Evolutionary conservation across 768 basidiomycete genomes (phyloP).

Genomic region (Lactarius pseudohatsudake): DNA sequence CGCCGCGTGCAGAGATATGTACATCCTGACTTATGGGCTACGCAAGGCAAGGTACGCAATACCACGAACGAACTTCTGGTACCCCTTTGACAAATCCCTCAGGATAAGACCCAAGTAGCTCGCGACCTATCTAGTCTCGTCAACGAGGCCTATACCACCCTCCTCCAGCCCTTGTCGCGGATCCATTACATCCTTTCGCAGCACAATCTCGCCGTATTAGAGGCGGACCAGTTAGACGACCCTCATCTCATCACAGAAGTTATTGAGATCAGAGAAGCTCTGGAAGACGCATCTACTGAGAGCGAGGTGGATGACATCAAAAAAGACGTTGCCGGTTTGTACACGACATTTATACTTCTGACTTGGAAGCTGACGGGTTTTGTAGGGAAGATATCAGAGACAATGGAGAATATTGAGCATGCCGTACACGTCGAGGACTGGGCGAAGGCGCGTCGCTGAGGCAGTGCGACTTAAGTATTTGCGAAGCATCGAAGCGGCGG

Average conservation of each 20-base stretch:
- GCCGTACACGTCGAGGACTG: constrained; percentile 57
- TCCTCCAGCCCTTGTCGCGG: constrained; percentile 70
- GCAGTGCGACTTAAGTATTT: constrained; percentile 76
- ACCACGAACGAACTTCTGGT: not conserved
- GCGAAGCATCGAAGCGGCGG: constrained; percentile 58
- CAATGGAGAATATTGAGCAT: constrained; percentile 46
- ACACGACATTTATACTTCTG: not conserved
- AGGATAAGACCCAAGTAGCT: constrained; percentile 61
- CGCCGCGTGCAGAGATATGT: constrained; percentile 69
- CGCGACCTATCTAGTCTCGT: constrained; percentile 68
- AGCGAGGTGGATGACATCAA: constrained; percentile 52
- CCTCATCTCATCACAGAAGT: constrained; percentile 69
- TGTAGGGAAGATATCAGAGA: constrained; percentile 53
- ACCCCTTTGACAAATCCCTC: not conserved
- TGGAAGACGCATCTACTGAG: constrained; percentile 60
- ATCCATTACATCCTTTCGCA: constrained; percentile 77
- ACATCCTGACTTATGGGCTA: constrained; percentile 87
- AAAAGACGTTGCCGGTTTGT: constrained; percentile 56
- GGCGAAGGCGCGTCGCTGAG: constrained; percentile 51
- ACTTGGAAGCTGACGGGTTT: not conserved
- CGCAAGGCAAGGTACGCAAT: constrained; percentile 53
- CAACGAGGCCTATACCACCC: constrained; percentile 79
- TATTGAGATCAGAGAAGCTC: constrained; percentile 73
- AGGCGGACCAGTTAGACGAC: constrained; percentile 73
- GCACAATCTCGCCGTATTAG: constrained; percentile 57